phyloP scores from a whole-genome alignment of 1,284 basidiomycete genomes.

The Marasmius tenuissimus region DNA sequence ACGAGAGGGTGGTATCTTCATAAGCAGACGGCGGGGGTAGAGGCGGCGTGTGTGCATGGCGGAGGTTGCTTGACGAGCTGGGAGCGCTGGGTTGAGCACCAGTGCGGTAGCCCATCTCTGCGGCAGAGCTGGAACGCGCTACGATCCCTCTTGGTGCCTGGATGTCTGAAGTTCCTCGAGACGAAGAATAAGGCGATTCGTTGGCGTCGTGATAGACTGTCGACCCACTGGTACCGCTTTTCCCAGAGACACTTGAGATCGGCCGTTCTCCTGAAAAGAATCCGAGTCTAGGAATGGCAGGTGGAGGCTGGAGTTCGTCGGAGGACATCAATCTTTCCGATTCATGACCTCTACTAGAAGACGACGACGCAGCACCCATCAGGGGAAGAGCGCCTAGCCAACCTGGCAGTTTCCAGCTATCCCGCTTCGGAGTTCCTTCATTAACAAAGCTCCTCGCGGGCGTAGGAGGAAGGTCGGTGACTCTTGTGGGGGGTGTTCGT shows the following conservation, averaged over 20 bases:
- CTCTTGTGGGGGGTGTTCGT: constrained; percentile 20
- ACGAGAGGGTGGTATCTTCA: constrained; percentile 23
- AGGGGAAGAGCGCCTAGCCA: constrained; percentile 41
- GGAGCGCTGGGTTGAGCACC: constrained; percentile 8
- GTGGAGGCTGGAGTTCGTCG: neutral
- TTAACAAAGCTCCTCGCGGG: neutral
- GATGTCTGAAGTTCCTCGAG: constrained; percentile 45
- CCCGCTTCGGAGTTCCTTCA: constrained; percentile 3
- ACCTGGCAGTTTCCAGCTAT: constrained; percentile 33
- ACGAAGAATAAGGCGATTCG: constrained; percentile 33
- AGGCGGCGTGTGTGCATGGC: constrained; percentile 15
- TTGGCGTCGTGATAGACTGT: constrained; percentile 61
- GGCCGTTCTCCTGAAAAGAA: constrained; percentile 46
- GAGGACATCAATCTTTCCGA: neutral
- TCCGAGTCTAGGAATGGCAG: constrained; percentile 24
- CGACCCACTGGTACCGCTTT: constrained; percentile 50
- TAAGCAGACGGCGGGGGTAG: constrained; percentile 35
- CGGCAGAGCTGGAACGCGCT: constrained; percentile 32
- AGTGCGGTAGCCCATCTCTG: constrained; percentile 13
- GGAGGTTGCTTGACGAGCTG: constrained; percentile 6
- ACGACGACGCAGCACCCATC: neutral
- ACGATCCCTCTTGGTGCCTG: constrained; percentile 43
- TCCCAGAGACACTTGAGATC: constrained; percentile 51
- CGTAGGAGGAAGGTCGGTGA: neutral
- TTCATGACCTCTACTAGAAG: too few species aligned